These are phyloP conservation scores for Odontarrhena argentea DNA, from an alignment of 345 rosid genomes.

Conservation along the genomic window DNA sequence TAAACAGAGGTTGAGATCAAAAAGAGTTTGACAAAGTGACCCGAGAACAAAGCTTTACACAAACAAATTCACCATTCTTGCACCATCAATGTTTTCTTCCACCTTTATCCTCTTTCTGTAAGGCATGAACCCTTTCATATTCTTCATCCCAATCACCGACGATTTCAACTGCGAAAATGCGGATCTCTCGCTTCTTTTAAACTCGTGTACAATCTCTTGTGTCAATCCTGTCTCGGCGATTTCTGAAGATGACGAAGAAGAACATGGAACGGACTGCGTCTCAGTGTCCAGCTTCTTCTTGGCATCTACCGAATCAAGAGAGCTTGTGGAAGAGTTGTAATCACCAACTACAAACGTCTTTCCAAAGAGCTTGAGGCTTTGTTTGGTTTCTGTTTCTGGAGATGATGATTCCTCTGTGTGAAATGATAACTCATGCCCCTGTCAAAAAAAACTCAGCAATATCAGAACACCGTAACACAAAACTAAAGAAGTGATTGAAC, in stretches of 20 bases:
- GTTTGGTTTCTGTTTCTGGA: constrained; percentile 45
- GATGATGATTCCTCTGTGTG: constrained; percentile 36
- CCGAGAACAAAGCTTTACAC: background rate
- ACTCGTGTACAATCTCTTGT: constrained; percentile 10
- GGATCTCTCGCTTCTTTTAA: constrained; percentile 45
- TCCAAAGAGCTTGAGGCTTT: constrained; percentile 69
- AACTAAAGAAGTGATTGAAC: background rate
- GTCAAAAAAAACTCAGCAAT: constrained; percentile 27
- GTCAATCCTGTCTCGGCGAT: constrained; percentile 21
- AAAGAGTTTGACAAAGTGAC: constrained; percentile 1
- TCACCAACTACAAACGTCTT: constrained; percentile 56
- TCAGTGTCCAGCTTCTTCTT: constrained; percentile 35
- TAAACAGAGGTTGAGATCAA: constrained; percentile 28
- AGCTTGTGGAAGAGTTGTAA: constrained; percentile 47
- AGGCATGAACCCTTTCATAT: constrained; percentile 62
- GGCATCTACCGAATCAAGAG: constrained; percentile 43
- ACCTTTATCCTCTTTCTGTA: constrained; percentile 50
- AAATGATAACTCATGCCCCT: constrained; percentile 32
- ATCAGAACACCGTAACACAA: constrained; percentile 18
- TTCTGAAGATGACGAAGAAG: constrained; percentile 27
- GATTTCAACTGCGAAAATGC: constrained; percentile 42
- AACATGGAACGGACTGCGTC: constrained; percentile 20
- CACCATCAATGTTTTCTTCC: constrained; percentile 33
- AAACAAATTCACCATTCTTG: constrained; percentile 29
- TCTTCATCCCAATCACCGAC: constrained; percentile 31